Percentiles rank a stretch among this genome's conserved stretches.
These are phyloP conservation scores for Auriscalpium orientale DNA, from an alignment of 768 basidiomycete genomes.

Conservation along the genomic window DNA sequence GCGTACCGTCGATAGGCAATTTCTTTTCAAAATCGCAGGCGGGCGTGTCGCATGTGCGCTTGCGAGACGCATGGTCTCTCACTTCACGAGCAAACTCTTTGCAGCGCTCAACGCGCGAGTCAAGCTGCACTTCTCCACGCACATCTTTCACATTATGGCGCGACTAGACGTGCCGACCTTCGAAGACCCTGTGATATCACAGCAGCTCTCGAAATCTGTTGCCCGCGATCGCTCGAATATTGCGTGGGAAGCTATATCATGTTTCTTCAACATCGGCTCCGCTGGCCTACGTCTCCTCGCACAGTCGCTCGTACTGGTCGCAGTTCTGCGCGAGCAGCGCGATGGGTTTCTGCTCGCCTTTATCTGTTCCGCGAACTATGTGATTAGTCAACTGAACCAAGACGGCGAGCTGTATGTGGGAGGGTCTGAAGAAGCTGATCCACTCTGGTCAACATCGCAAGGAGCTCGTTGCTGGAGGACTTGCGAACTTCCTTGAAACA, in stretches of 20 bases:
- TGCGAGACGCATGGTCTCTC: conserved; percentile 36
- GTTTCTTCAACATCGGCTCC: conserved; percentile 33
- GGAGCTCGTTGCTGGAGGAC: conserved; percentile 64
- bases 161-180: conserved; percentile 74
- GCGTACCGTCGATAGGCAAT: conserved; percentile 1
- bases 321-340: conserved; percentile 51
- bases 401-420: conserved; percentile 14
- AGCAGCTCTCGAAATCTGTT: conserved; percentile 53
- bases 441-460: conserved; percentile 50
- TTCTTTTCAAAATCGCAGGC: conserved; percentile 20
- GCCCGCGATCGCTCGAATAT: conserved; percentile 34
- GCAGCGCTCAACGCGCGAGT: conserved; percentile 51
- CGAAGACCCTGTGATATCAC: conserved; percentile 57
- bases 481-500: conserved; percentile 39
- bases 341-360: conserved; percentile 55
- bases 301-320: conserved; percentile 52
- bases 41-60: conserved; percentile 50
- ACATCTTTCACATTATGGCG: conserved; percentile 58
- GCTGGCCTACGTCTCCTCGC: conserved; percentile 48
- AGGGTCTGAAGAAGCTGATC: conserved; percentile 57
- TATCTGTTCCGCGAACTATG: conserved; percentile 45
- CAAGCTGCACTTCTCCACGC: conserved; percentile 53
- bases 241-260: conserved; percentile 53
- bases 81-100: conserved; percentile 32
- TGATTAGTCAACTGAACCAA: too few species aligned